phyloP scores from a whole-genome alignment of 2,329 filamentous ascomycete genomes.

The Trichoderma atrobrunneum region DNA sequence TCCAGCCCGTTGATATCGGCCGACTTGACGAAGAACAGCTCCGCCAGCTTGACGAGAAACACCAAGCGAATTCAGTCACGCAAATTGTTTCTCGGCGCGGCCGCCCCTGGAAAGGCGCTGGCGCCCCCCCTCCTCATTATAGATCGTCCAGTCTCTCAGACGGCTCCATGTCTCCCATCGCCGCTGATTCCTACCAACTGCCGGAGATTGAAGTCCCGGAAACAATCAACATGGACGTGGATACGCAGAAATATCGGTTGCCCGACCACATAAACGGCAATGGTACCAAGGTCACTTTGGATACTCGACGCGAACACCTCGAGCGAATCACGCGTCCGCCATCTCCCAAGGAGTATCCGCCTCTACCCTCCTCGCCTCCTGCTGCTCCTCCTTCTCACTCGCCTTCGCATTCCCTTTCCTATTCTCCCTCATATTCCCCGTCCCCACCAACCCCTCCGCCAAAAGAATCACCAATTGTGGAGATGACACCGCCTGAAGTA shows the following conservation, averaged over 20 bases:
- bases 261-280: conserved; percentile 68
- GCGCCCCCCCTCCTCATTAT: conserved; percentile 33
- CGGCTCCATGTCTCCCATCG: conserved; percentile 27
- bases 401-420: neutral
- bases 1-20: conserved; percentile 51
- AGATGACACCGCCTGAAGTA: conserved; percentile 21
- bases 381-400: neutral
- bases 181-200: conserved; percentile 38
- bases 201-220: conserved; percentile 52
- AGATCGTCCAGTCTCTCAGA: conserved; percentile 23
- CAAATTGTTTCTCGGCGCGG: conserved; percentile 61
- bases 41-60: conserved; percentile 64
- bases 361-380: conserved; percentile 23
- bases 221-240: conserved; percentile 51
- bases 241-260: conserved; percentile 71
- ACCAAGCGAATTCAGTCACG: conserved; percentile 53
- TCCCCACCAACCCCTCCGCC: conserved; percentile 40
- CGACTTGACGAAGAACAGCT: conserved; percentile 70
- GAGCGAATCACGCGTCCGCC: conserved; percentile 47
- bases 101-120: conserved; percentile 68
- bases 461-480: conserved; percentile 36
- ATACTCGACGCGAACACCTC: conserved; percentile 57
- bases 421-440: conserved; percentile 9
- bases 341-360: conserved; percentile 26
- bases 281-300: conserved; percentile 60